Evolutionary conservation across 2,329 filamentous ascomycete genomes (phyloP).

Genomic region (Colletotrichum orbiculare): DNA sequence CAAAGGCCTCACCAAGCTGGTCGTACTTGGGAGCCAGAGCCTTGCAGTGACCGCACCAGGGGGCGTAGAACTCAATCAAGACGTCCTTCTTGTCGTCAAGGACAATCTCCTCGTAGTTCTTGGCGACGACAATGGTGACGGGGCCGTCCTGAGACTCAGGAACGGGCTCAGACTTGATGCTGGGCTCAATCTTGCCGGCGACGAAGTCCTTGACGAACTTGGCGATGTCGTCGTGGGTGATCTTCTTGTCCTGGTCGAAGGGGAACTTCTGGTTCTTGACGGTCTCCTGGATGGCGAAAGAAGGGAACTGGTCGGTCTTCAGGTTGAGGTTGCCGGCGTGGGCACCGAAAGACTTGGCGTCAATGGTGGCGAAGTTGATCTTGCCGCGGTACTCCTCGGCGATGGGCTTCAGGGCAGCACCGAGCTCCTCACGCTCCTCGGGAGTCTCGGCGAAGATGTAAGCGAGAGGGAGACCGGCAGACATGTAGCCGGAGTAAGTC

Average conservation of each 20-base stretch:
- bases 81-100: slow-evolving; percentile 97
- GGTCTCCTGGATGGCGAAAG: slow-evolving; percentile 97
- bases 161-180: slow-evolving; percentile 98
- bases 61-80: slow-evolving; percentile 97
- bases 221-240: slow-evolving; percentile 77
- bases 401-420: slow-evolving; percentile 82
- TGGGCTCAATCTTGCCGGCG: slow-evolving; percentile 89
- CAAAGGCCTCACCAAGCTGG: slow-evolving; percentile 83
- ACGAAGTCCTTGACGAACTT: slow-evolving; percentile 88
- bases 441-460: slow-evolving; percentile 96
- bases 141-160: slow-evolving; percentile 93
- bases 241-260: slow-evolving; percentile 84
- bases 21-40: slow-evolving; percentile 97
- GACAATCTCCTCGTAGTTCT: slow-evolving; percentile 92
- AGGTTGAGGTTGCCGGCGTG: slow-evolving; percentile 98
- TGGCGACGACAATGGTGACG: slow-evolving; percentile 89
- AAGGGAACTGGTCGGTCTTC: slow-evolving; percentile 92
- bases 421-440: slow-evolving; percentile 87
- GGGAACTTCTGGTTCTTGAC: slow-evolving; percentile 98
- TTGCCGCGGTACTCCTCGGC: slow-evolving; percentile 93
- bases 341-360: slow-evolving; percentile 92
- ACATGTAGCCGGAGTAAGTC: slow-evolving; percentile 93
- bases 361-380: slow-evolving; percentile 98
- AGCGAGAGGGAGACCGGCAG: slow-evolving; percentile 88
- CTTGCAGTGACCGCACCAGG: slow-evolving; percentile 99